Evolutionary conservation across 495 filamentous ascomycete species (phyloP).

Genomic region (Diplogelasinospora grovesii): DNA sequence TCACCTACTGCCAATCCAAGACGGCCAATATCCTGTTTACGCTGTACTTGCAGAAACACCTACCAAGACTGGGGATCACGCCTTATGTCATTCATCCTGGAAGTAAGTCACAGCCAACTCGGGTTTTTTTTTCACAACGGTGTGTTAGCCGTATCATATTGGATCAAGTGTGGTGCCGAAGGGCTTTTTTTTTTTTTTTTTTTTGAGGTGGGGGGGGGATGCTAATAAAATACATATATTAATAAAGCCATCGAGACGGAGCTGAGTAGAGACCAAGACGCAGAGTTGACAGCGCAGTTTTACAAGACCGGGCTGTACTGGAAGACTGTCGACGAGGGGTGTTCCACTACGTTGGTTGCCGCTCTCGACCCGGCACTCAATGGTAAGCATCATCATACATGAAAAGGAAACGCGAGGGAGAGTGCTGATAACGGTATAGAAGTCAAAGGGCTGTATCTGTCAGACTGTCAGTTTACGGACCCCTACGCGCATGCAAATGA

Average conservation of each 20-base stretch:
- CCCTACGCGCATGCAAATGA: constrained; percentile 17
- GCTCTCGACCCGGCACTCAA: constrained; percentile 48
- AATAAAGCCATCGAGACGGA: constrained; percentile 30
- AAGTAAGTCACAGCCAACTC: no score
- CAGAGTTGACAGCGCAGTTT: constrained; percentile 31
- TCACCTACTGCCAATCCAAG: constrained; percentile 53
- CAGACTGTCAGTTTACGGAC: constrained; percentile 33
- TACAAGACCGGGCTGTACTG: constrained; percentile 33
- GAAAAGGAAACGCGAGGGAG: not conserved
- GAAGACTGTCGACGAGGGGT: constrained; percentile 48
- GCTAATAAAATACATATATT: not conserved
- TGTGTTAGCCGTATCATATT: no score
- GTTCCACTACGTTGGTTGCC: constrained; percentile 51
- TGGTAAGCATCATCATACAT: constrained; percentile 20
- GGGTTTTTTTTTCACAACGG: not conserved
- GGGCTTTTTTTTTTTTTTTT: not conserved
- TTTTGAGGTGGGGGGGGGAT: not conserved
- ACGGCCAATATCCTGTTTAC: constrained; percentile 57
- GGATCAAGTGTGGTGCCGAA: no score
- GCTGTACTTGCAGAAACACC: constrained; percentile 35
- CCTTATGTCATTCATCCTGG: constrained; percentile 46
- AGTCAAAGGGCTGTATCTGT: constrained; percentile 30
- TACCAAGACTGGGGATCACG: constrained; percentile 26
- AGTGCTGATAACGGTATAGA: constrained; percentile 22
- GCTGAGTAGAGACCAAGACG: constrained; percentile 35